Evolutionary conservation across 495 filamentous ascomycete genomes (phyloP).

Genomic region (Lepidopterella palustris): DNA sequence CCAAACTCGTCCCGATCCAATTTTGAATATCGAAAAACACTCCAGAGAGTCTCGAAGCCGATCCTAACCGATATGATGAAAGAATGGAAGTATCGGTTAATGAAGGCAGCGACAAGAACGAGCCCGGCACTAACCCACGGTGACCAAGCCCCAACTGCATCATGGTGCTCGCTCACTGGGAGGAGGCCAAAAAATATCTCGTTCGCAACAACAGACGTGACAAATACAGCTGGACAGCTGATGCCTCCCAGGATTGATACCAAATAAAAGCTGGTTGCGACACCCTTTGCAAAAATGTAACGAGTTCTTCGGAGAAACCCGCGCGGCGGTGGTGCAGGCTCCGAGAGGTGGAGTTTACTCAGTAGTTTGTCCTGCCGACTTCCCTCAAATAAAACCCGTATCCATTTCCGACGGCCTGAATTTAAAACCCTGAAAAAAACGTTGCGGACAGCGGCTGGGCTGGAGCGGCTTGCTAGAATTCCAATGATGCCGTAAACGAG

Average conservation of each 20-base stretch:
- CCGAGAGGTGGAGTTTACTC: neutral
- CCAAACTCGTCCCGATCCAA: neutral
- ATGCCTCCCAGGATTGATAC: neutral
- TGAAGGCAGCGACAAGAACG: neutral
- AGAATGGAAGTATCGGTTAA: neutral
- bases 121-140: constrained; percentile 1
- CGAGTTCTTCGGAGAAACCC: neutral
- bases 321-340: neutral
- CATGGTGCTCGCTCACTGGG: constrained; percentile 1
- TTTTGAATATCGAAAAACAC: neutral
- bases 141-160: constrained; percentile 5
- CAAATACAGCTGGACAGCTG: neutral
- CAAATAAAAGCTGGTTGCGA: neutral
- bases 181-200: neutral
- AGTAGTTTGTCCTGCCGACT: neutral
- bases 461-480: neutral
- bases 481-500: neutral
- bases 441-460: neutral
- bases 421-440: neutral
- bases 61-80: neutral
- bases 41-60: neutral
- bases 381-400: neutral
- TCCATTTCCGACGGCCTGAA: neutral
- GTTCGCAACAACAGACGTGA: neutral
- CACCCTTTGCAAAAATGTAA: neutral